Evolutionary conservation across 768 basidiomycete genomes (phyloP).

Genomic region (Suillus subalutaceus): DNA sequence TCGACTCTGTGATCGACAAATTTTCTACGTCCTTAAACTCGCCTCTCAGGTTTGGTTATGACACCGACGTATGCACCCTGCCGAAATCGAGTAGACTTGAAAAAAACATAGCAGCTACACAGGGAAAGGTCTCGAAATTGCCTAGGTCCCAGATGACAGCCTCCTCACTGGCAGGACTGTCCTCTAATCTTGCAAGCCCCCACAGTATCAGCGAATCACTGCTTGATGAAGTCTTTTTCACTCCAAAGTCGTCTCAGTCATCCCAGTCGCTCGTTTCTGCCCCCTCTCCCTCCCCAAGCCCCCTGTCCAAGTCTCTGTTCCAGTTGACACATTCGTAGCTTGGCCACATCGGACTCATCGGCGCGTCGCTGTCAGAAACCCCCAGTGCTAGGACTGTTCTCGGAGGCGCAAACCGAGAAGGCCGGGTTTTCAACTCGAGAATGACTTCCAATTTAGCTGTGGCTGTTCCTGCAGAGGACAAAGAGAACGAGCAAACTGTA

Average conservation of each 20-base stretch:
- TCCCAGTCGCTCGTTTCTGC: slow-evolving; percentile 3
- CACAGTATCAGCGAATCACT: slow-evolving; percentile 3
- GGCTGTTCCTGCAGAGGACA: slow-evolving; percentile 13
- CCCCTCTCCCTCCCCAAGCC: slow-evolving; percentile 6
- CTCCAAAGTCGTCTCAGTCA: slow-evolving; percentile 6
- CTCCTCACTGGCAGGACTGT: neutral
- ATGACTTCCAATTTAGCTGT: slow-evolving; percentile 13
- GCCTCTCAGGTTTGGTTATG: neutral
- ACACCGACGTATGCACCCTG: neutral
- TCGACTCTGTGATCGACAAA: slow-evolving; percentile 31
- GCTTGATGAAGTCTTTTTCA: slow-evolving; percentile 8
- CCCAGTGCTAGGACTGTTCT: slow-evolving; percentile 3
- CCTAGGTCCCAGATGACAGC: neutral
- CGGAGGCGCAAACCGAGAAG: slow-evolving; percentile 6
- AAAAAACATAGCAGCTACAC: neutral
- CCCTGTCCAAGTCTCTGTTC: neutral
- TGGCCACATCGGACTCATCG: neutral
- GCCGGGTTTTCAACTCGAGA: slow-evolving; percentile 6
- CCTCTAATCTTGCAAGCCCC: neutral
- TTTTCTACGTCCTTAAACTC: slow-evolving; percentile 10
- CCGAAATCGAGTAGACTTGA: neutral
- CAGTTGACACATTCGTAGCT: neutral
- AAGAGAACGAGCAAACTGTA: slow-evolving; percentile 22
- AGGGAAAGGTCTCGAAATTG: neutral
- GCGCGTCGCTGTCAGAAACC: neutral